Evolutionary conservation across 2,329 filamentous ascomycete species (phyloP).

Genomic region (Fusarium napiforme): DNA sequence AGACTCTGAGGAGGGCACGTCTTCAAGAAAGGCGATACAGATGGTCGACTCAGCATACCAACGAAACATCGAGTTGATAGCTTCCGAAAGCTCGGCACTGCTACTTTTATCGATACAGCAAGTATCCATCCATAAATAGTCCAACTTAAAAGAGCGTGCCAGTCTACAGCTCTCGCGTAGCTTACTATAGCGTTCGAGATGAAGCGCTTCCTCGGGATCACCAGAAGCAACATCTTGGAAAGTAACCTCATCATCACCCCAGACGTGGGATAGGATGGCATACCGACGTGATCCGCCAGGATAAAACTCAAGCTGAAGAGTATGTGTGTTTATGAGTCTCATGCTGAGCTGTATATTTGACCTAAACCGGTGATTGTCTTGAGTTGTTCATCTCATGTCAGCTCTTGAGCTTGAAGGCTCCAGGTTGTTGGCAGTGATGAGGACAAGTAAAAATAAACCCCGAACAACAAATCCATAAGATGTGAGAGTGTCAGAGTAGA

Average conservation of each 20-base stretch:
- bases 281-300: slow-evolving; percentile 34
- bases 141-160: slow-evolving; percentile 25
- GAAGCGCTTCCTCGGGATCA: neutral
- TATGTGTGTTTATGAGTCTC: slow-evolving; percentile 42
- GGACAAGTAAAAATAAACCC: too few species aligned
- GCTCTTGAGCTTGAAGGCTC: neutral
- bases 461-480: neutral
- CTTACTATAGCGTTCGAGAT: slow-evolving; percentile 29
- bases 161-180: slow-evolving; percentile 36
- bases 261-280: slow-evolving; percentile 46
- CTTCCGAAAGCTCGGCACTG: slow-evolving; percentile 47
- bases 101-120: slow-evolving; percentile 49
- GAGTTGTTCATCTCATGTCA: neutral
- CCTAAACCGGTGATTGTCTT: neutral
- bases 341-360: slow-evolving; percentile 11
- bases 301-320: slow-evolving; percentile 37
- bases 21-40: slow-evolving; percentile 44
- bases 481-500: neutral
- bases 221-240: slow-evolving; percentile 28
- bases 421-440: neutral
- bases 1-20: slow-evolving; percentile 21
- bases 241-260: slow-evolving; percentile 39
- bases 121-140: slow-evolving; percentile 48
- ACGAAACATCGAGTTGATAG: slow-evolving; percentile 49
- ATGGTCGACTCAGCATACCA: slow-evolving; percentile 46